Conservation (phyloP, 129 eudicot genomes). For the Helichrysum umbraculigerum region DNA sequence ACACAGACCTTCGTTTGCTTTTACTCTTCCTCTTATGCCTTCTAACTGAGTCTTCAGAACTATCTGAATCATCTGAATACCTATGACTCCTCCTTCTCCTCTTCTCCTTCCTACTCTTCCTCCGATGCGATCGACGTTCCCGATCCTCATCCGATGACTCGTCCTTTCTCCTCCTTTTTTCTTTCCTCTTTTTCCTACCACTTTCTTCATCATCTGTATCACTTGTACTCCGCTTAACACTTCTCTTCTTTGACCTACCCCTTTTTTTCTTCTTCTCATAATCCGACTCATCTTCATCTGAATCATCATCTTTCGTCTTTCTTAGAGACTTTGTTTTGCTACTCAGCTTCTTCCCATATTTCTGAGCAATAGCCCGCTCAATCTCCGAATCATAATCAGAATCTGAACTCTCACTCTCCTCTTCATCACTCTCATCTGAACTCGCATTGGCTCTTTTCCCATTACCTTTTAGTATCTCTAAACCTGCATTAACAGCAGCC, state of each 20-base stretch:
- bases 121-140: constrained; percentile 40
- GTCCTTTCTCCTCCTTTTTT: constrained; percentile 57
- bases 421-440: constrained; percentile 66
- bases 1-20: constrained; percentile 41
- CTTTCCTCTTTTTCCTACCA: constrained; percentile 52
- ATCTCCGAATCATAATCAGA: constrained; percentile 88
- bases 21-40: constrained; percentile 57
- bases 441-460: constrained; percentile 43
- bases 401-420: constrained; percentile 84
- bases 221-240: constrained; percentile 40
- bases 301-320: constrained; percentile 40
- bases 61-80: constrained; percentile 53
- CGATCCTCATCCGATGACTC: constrained; percentile 76
- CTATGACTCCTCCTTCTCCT: constrained; percentile 70
- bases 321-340: constrained; percentile 40
- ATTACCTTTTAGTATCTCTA: constrained; percentile 76
- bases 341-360: constrained; percentile 46
- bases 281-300: constrained; percentile 54
- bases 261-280: constrained; percentile 44
- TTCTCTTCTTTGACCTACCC: constrained; percentile 68
- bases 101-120: constrained; percentile 81
- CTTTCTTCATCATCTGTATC: constrained; percentile 51
- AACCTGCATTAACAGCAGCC: constrained; percentile 66
- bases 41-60: constrained; percentile 43
- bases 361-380: constrained; percentile 65